Evolutionary conservation across 2,329 filamentous ascomycete species (phyloP).

Genomic region (Penicillium sp.): DNA sequence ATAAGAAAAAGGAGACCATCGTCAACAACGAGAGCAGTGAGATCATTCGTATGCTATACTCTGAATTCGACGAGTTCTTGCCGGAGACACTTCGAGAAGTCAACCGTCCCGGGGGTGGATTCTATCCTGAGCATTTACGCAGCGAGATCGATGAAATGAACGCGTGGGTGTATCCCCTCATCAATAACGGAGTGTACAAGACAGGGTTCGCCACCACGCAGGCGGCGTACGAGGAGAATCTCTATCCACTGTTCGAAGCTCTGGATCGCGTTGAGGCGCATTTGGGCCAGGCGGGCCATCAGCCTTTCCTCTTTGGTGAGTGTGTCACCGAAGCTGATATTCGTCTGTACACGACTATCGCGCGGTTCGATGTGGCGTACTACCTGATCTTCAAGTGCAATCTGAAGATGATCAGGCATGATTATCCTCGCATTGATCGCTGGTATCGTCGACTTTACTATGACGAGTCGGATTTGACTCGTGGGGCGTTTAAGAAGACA

Average conservation of each 20-base stretch:
- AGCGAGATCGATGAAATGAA: slow-evolving; percentile 71
- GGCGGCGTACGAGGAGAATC: slow-evolving; percentile 72
- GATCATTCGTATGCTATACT: slow-evolving; percentile 81
- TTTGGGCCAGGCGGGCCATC: slow-evolving; percentile 51
- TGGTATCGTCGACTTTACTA: slow-evolving; percentile 53
- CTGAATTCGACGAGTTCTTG: slow-evolving; percentile 70
- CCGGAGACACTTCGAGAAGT: slow-evolving; percentile 58
- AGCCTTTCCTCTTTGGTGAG: slow-evolving; percentile 72
- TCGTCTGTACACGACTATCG: slow-evolving; percentile 67
- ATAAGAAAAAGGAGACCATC: slow-evolving; percentile 72
- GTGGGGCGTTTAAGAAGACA: slow-evolving; percentile 47
- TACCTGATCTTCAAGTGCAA: slow-evolving; percentile 81
- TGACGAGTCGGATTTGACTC: slow-evolving; percentile 46
- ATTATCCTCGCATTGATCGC: slow-evolving; percentile 54
- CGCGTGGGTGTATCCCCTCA: slow-evolving; percentile 69
- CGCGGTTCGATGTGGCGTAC: slow-evolving; percentile 71
- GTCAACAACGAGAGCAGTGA: slow-evolving; percentile 88
- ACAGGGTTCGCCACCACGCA: slow-evolving; percentile 77
- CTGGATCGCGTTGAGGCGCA: slow-evolving; percentile 73
- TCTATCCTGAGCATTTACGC: slow-evolving; percentile 66
- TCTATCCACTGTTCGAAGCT: slow-evolving; percentile 68
- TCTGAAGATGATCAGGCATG: slow-evolving; percentile 62
- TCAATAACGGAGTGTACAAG: slow-evolving; percentile 60
- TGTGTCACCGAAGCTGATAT: slow-evolving; percentile 77
- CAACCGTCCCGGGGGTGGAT: slow-evolving; percentile 53